Evolutionary conservation across 2,329 filamentous ascomycete genomes (phyloP), one percentile per base, ranked within the genome.

Genomic region (Fusarium pseudocircinatum): DNA sequence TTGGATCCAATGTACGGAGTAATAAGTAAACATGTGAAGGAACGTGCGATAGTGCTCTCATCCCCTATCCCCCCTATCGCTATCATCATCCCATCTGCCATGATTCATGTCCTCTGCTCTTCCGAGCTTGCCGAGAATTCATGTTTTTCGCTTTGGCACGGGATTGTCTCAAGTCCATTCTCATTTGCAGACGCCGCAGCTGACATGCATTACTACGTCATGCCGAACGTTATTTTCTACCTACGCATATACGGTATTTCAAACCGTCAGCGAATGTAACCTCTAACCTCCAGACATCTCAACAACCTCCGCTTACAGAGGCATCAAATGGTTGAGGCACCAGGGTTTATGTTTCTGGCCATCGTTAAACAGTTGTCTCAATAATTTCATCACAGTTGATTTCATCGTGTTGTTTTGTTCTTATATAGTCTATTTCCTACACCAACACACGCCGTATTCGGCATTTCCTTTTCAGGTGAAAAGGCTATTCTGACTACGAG

Each of bases 131-230:
- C 58, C 67, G 67, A 69, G 50, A 68, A 68, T 34, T 44, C 26
- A 43, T 62, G 42, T 20, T 69, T 69, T 64, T 69, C 58, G 65
- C 44, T 58, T 57, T 53, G 32, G 37, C 63, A 16, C 26, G 42
- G 46, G 53, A 36, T 66, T 56, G 53, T 30, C 65, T 24, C 30
- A 24, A 30, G 20, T 16, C 11, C 24, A 26, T 53, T 53, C 20
- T 58, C 54, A 57, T 44, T 57, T 44, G 50, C 20, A 34, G 39
- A 24, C 34, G 42, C 36, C 49, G 37, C 57, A 69, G 36, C 57
- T 62, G 57, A 69, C 40, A 69, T 69, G 50, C 67, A 47, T 47
- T 44, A 64, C 40, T 64, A 69, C 67, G 67, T 69, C 67, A 69
- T 69, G 65, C 65, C 65, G 50, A 69, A 69, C 46, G 34, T 37